Evolutionary conservation across 208 protist genomes (phyloP).

Genomic region (Dictyostelium gargantuum): DNA sequence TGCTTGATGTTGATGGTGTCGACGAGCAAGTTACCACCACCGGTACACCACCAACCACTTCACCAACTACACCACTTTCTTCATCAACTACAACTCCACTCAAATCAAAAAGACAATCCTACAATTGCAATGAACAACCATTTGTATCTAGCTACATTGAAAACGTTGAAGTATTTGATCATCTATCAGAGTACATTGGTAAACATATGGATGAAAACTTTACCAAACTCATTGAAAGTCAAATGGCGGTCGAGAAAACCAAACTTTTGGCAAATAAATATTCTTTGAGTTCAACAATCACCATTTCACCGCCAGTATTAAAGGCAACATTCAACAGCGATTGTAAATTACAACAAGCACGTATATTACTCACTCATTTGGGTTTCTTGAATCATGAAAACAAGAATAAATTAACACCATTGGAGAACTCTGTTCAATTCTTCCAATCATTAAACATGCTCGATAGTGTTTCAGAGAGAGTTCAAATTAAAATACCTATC

Average conservation of each 20-base stretch:
- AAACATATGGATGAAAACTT: background rate
- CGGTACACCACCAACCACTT: background rate
- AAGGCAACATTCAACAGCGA: slow-evolving; percentile 5
- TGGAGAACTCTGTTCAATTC: slow-evolving; percentile 66
- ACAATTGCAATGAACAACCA: background rate
- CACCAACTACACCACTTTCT: background rate
- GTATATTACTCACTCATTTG: slow-evolving; percentile 69
- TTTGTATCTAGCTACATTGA: background rate
- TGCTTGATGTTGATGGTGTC: background rate
- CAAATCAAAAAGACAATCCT: background rate
- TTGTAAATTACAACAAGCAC: slow-evolving; percentile 70
- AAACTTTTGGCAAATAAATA: background rate
- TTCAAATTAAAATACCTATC: slow-evolving; percentile 2
- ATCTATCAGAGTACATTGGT: background rate
- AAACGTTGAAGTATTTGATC: background rate
- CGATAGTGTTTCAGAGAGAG: background rate
- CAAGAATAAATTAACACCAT: slow-evolving; percentile 68
- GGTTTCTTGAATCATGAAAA: slow-evolving; percentile 80
- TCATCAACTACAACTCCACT: background rate
- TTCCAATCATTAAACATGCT: slow-evolving; percentile 7
- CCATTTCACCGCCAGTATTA: background rate
- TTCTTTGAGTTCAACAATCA: background rate
- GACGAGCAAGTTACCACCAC: background rate
- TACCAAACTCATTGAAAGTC: background rate
- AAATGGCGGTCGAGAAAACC: background rate